Conservation (phyloP, 2,329 filamentous ascomycete genomes). For the Colletotrichum liriopes region DNA sequence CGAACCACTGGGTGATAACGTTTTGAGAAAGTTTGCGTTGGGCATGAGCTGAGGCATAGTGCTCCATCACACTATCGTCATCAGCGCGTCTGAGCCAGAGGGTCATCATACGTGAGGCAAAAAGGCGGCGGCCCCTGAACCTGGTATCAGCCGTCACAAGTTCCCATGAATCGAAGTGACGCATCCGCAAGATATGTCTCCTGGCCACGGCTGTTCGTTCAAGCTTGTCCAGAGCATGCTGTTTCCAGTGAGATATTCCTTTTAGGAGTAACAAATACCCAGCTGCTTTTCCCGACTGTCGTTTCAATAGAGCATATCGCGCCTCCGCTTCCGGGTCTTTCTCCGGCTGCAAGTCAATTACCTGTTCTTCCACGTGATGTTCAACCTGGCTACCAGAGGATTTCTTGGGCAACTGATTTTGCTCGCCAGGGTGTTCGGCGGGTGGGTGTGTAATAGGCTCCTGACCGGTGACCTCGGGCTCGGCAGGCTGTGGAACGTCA, state of each 20-base stretch:
- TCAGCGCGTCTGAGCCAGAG: slow-evolving; percentile 30
- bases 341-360: neutral
- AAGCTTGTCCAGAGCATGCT: slow-evolving; percentile 74
- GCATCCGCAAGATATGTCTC: slow-evolving; percentile 77
- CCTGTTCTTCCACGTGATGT: neutral
- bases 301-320: slow-evolving; percentile 18
- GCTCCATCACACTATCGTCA: neutral
- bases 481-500: neutral
- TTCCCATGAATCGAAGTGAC: slow-evolving; percentile 48
- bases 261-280: slow-evolving; percentile 37
- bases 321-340: slow-evolving; percentile 11
- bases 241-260: slow-evolving; percentile 69
- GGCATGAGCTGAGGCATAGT: neutral
- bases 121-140: slow-evolving; percentile 28
- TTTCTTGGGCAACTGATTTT: slow-evolving; percentile 1
- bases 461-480: neutral
- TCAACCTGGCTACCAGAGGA: neutral
- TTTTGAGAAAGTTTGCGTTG: neutral
- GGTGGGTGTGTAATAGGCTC: neutral
- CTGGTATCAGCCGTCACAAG: slow-evolving; percentile 39
- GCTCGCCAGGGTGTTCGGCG: neutral
- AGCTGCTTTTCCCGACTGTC: slow-evolving; percentile 30
- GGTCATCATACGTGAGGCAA: slow-evolving; percentile 11
- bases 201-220: slow-evolving; percentile 78
- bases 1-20: slow-evolving; percentile 16